phyloP scores from a whole-genome alignment of 176 grass and related monocot species.

The Olyra latifolia region DNA sequence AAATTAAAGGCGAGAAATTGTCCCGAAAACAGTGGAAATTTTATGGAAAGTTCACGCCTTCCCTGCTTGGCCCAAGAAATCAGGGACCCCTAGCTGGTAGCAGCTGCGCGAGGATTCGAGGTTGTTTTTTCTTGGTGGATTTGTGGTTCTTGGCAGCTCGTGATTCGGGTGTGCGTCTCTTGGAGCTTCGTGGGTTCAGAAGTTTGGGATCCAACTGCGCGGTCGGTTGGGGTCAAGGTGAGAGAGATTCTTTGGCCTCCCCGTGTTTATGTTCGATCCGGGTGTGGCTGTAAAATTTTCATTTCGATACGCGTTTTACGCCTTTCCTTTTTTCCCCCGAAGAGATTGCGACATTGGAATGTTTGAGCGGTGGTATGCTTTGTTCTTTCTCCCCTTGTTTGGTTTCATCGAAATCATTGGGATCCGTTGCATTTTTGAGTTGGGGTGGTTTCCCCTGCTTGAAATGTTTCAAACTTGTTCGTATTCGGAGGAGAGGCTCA shows the following conservation, averaged over 20 bases:
- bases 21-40: not conserved
- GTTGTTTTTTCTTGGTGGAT: not conserved
- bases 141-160: not conserved
- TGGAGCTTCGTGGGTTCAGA: not conserved
- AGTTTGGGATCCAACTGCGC: not conserved
- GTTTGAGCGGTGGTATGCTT: not conserved
- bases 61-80: not conserved
- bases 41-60: no score
- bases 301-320: not conserved
- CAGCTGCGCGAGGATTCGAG: not conserved
- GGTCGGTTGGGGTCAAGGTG: not conserved
- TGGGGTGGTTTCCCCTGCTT: not conserved
- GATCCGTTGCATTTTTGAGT: not conserved
- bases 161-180: not conserved
- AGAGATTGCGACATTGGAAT: not conserved
- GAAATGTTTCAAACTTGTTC: constrained; percentile 10
- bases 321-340: not conserved
- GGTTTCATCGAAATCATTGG: not conserved
- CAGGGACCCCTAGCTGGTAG: not conserved
- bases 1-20: not conserved
- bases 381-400: not conserved
- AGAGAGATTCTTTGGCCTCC: not conserved
- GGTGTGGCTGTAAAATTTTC: not conserved
- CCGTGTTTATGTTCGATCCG: not conserved
- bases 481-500: not conserved